Percentiles rank a stretch among this genome's conserved stretches.
Evolutionary conservation across 176 grass and related monocot genomes (phyloP).

Genomic region (Oryza australiensis): DNA sequence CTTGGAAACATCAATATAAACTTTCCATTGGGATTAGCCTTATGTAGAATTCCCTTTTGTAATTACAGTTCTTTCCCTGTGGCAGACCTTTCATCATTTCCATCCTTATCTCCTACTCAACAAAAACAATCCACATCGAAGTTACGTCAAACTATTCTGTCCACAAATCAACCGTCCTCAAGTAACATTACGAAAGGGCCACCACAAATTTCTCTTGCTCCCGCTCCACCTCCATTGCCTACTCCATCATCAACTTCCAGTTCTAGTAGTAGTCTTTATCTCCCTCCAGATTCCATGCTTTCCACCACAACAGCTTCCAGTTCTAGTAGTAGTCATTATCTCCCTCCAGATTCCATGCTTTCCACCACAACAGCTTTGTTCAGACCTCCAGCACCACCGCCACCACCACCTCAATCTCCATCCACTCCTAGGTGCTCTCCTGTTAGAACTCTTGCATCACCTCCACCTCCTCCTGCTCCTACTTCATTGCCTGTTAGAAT

Average conservation of each 20-base stretch:
- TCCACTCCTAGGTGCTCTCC: slow-evolving; percentile 20
- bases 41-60: slow-evolving; percentile 11
- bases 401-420: slow-evolving; percentile 30
- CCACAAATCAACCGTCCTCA: slow-evolving; percentile 18
- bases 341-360: slow-evolving; percentile 34
- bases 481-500: slow-evolving; percentile 15
- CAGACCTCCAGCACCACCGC: slow-evolving; percentile 18
- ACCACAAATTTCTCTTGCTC: slow-evolving; percentile 25
- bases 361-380: slow-evolving; percentile 19
- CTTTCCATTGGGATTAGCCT: too few relatives aligned
- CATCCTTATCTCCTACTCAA: slow-evolving; percentile 24
- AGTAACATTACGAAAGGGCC: slow-evolving; percentile 25
- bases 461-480: slow-evolving; percentile 17
- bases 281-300: slow-evolving; percentile 33
- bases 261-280: slow-evolving; percentile 31
- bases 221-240: background rate
- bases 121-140: slow-evolving; percentile 16
- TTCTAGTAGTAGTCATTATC: slow-evolving; percentile 33
- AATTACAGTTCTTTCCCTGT: slow-evolving; percentile 34
- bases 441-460: slow-evolving; percentile 37
- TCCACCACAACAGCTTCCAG: slow-evolving; percentile 5
- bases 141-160: slow-evolving; percentile 31
- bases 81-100: slow-evolving; percentile 24
- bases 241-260: background rate
- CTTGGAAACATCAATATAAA: too few relatives aligned